These are phyloP conservation scores for Eleusine coracana DNA, from an alignment of 176 grass and related monocot species.

Conservation along the genomic window DNA sequence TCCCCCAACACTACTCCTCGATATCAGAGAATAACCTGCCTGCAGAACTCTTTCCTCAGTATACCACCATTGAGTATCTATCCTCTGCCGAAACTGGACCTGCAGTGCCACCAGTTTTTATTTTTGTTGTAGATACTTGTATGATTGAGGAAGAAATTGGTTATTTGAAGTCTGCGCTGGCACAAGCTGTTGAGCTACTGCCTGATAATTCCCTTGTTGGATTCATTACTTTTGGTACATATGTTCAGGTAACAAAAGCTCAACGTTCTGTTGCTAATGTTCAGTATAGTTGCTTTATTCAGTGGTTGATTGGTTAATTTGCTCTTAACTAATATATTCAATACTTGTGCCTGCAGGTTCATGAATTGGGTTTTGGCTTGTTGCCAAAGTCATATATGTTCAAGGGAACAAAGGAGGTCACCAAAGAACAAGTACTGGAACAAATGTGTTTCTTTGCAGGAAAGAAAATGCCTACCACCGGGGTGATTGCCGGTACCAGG, in stretches of 20 bases:
- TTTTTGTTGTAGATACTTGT: constrained; percentile 95
- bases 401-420: constrained; percentile 90
- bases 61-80: constrained; percentile 78
- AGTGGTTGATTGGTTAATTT: constrained; percentile 21
- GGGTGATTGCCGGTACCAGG: constrained; percentile 80
- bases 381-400: constrained; percentile 91
- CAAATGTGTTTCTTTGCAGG: constrained; percentile 92
- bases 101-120: constrained; percentile 67
- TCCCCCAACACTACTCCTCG: constrained; percentile 63
- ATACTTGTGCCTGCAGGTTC: constrained; percentile 60
- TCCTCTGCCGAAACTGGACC: constrained; percentile 59
- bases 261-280: constrained; percentile 24
- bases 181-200: constrained; percentile 87
- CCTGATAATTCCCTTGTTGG: constrained; percentile 86
- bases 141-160: constrained; percentile 98
- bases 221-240: constrained; percentile 88
- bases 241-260: constrained; percentile 71
- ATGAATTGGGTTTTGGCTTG: constrained; percentile 91
- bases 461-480: constrained; percentile 66
- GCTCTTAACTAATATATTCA: constrained; percentile 18
- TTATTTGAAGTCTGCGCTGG: constrained; percentile 80
- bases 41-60: constrained; percentile 72
- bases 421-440: constrained; percentile 89
- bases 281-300: constrained; percentile 29
- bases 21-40: constrained; percentile 71